Conservation (phyloP, 768 basidiomycete genomes). For the Leccinellum rugosiceps region DNA sequence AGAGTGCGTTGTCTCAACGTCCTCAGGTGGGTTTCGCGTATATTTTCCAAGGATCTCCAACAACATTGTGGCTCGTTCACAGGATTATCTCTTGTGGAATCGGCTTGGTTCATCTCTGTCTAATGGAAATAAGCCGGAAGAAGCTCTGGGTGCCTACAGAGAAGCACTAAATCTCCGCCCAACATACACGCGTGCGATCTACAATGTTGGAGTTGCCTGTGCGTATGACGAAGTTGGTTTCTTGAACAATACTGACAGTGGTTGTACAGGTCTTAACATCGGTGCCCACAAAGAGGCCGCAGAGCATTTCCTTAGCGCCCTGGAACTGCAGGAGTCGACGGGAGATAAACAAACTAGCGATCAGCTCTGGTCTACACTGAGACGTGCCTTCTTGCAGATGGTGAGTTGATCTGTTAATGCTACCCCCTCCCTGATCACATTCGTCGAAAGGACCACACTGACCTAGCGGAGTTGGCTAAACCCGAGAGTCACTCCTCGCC, state of each 20-base stretch:
- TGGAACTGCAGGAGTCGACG: conserved; percentile 71
- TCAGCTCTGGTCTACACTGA: conserved; percentile 87
- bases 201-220: conserved; percentile 98
- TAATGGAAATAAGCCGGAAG: conserved; percentile 92
- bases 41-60: background rate
- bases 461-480: conserved; percentile 76
- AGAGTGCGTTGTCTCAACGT: conserved; percentile 73
- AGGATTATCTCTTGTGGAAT: conserved; percentile 97
- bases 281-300: conserved; percentile 94
- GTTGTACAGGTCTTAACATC: conserved; percentile 79
- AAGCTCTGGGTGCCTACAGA: conserved; percentile 85
- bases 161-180: conserved; percentile 88
- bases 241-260: background rate
- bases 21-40: conserved; percentile 52
- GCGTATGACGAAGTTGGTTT: conserved; percentile 32
- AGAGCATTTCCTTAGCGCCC: conserved; percentile 88
- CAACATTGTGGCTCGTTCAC: background rate
- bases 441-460: conserved; percentile 60
- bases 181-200: conserved; percentile 95
- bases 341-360: conserved; percentile 69
- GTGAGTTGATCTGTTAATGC: conserved; percentile 33
- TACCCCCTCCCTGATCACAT: background rate
- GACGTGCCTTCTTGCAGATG: conserved; percentile 78
- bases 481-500: conserved; percentile 59
- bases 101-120: conserved; percentile 90